Evolutionary conservation across 306 rosid genomes (phyloP), one percentile per base, ranked within the genome.

Genomic region (Begonia fuchsioides): DNA sequence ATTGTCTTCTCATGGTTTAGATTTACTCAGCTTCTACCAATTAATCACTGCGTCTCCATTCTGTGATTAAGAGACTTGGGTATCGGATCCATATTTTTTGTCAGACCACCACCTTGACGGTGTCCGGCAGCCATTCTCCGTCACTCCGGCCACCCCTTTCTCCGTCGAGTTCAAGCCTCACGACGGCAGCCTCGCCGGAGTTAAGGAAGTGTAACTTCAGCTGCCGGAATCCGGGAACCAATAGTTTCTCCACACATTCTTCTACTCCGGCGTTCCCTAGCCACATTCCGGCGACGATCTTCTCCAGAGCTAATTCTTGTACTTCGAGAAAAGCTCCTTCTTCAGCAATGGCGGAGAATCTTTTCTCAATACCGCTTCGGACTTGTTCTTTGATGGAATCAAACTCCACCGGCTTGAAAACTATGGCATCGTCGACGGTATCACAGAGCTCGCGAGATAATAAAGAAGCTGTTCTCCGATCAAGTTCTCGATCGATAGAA

Each of bases 281-380:
- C 98, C 98, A 90, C 41, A 85, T 72, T 6, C 95, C 95, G 3
- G 93, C 63, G 0, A 81, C 44, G 64, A 90, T 84, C 77, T 85
- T 90, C 41, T 82, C 94, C 12, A 81, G 72, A 3, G 92, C 86
- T 15, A 69, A 81, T 39, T 75, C 95, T 45, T 79, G 80, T 9
- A 90, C 58, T 66, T 90, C 98, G 13, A 90, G 63, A 3, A 76
- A 54, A 20, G 75, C 26, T 51, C 75, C 64, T 5, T 68, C 73
- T 2, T 94, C 95, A 0, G 79, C 46, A 3, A 90, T 60, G 10
- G 57, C 32, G 10, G 77, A 72, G 62, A 80, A 79, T 49, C 69
- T 76, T 49, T 73, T 90, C 0, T 44, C 13, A 14, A 90, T 72
- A n/a, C 75, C 52, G 50, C 53, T 58, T 0, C 71, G 50, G 77